These are phyloP conservation scores for Micractinium sp. DNA, from an alignment of 139 green algal species.

Conservation along the genomic window DNA sequence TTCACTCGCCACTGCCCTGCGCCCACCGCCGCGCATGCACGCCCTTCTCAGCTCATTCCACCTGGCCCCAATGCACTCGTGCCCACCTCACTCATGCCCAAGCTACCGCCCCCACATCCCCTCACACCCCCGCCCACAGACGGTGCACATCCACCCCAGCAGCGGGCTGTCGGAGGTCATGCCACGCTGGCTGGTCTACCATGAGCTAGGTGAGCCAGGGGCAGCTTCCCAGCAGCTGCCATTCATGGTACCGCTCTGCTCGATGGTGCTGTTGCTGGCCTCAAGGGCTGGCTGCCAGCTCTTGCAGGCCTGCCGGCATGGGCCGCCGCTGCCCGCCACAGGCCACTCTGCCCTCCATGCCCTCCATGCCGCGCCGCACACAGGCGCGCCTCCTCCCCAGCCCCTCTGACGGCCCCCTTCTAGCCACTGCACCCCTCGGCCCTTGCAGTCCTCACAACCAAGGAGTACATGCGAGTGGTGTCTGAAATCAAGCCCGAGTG, in stretches of 20 bases:
- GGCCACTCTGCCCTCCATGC: no score
- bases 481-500: constrained; percentile 96
- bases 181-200: constrained; percentile 70
- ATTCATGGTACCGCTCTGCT: not conserved
- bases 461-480: constrained; percentile 97
- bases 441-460: constrained; percentile 90
- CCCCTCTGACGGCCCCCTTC: no score
- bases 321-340: no score
- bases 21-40: no score
- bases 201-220: constrained; percentile 33
- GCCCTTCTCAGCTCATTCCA: no score
- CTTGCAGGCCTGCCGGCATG: not conserved
- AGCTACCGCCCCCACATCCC: not conserved
- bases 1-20: no score
- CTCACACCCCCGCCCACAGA: constrained; percentile 57
- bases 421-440: constrained; percentile 41
- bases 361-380: no score
- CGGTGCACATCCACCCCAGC: constrained; percentile 96
- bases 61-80: no score
- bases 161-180: constrained; percentile 78
- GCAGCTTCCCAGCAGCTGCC: not conserved
- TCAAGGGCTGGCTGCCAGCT: not conserved
- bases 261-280: not conserved
- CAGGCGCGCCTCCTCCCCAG: no score
- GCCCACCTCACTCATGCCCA: no score